Percentiles rank a stretch among this genome's conserved stretches.
phyloP scores from a whole-genome alignment of 2,329 filamentous ascomycete species.

The Phialocephala sp. region DNA sequence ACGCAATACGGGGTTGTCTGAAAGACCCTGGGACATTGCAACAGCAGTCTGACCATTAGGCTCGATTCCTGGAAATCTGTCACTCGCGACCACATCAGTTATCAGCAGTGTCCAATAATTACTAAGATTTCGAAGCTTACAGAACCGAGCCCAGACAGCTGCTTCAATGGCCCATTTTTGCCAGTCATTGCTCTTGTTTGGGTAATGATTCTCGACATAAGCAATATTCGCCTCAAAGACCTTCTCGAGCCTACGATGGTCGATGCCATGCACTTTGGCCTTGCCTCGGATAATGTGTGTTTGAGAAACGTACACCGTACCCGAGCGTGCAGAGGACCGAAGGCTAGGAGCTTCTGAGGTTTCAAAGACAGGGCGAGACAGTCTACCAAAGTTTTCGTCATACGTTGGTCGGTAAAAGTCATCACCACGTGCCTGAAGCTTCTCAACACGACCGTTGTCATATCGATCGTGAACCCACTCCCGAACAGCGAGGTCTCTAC shows the following conservation, averaged over 20 bases:
- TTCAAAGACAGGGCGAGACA: not conserved
- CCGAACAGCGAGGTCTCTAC: too few relatives aligned
- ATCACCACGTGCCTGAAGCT: not conserved
- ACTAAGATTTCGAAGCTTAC: constrained; percentile 12
- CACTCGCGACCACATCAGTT: not conserved
- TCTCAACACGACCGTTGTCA: not conserved
- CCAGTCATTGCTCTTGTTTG: constrained; percentile 14
- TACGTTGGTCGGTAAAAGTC: constrained; percentile 5
- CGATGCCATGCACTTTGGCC: not conserved
- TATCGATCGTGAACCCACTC: constrained; percentile 15
- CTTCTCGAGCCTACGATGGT: not conserved
- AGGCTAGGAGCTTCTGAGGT: not conserved
- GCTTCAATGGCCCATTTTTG: constrained; percentile 16
- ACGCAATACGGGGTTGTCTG: not conserved
- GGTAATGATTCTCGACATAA: constrained; percentile 1
- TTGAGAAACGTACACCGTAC: constrained; percentile 4
- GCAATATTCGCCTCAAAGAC: constrained; percentile 8
- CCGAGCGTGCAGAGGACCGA: not conserved
- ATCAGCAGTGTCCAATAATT: not conserved
- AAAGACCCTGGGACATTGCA: not conserved
- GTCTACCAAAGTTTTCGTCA: not conserved
- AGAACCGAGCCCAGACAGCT: constrained; percentile 16
- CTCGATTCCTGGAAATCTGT: constrained; percentile 10
- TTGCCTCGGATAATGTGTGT: not conserved
- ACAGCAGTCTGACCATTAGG: not conserved